Percentiles rank a stretch among this genome's conserved stretches.
Conservation (phyloP, 805 yeast species). For the Ogataea corticis region DNA sequence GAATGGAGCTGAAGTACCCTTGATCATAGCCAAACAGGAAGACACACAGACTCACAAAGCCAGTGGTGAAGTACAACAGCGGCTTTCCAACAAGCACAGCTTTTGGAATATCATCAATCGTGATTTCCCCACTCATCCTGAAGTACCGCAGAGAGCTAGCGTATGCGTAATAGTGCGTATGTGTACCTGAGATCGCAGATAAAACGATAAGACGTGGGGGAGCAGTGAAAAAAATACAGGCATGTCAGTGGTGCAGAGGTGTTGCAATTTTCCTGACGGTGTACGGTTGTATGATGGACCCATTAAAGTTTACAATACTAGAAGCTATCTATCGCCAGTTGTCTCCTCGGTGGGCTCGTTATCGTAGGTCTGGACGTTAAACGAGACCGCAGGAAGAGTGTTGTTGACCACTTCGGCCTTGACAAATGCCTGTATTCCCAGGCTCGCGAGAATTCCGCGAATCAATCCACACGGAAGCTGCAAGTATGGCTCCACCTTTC, state of each 20-base stretch:
- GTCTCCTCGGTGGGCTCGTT: conserved; percentile 1
- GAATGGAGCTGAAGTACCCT: conserved; percentile 87
- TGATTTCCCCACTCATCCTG: conserved; percentile 21
- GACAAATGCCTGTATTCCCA: conserved; percentile 68
- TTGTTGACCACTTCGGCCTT: conserved; percentile 54
- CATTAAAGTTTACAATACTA: too few species aligned
- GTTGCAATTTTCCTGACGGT: too few species aligned
- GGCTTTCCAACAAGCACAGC: conserved; percentile 35
- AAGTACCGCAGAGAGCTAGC: neutral
- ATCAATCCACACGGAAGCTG: conserved; percentile 79
- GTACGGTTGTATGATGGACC: too few species aligned
- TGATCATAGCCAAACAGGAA: conserved; percentile 81
- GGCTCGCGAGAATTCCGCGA: conserved; percentile 66
- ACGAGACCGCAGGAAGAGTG: conserved; percentile 66
- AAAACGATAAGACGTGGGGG: conserved; percentile 6
- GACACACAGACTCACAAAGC: conserved; percentile 62
- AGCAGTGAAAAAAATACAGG: neutral
- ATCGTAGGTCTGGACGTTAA: conserved; percentile 60
- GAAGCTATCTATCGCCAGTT: too few species aligned
- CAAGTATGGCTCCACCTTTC: conserved; percentile 48
- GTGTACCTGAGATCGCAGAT: too few species aligned
- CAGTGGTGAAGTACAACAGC: conserved; percentile 44
- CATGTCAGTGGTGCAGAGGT: neutral
- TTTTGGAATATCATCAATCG: conserved; percentile 29
- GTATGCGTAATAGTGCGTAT: neutral